Base-by-base conservation (phyloP, 495 filamentous ascomycete genomes). In the Melanomma pulvis-pyrius region DNA sequence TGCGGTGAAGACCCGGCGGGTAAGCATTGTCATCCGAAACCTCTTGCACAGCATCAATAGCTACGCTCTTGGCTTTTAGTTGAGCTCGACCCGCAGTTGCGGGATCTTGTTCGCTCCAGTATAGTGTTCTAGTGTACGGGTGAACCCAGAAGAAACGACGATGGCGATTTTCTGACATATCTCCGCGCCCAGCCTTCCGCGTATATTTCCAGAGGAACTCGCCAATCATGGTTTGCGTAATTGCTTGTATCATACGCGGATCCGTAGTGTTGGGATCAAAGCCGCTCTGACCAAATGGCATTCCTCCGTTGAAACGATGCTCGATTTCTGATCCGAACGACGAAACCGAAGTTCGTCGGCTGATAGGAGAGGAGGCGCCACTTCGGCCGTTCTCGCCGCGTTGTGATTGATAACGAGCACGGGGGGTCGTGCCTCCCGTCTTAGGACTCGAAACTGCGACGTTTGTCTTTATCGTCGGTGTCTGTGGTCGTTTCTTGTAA, bases 201-300 rank as follows among this genome's bases (percentile, higher is more conserved):
- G 93, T 98, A 77, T 98, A 98, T 74, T 98, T 98, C 94, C 94
- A 98, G 17, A 98, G 84, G 76, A 92, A 97, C 73, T 98, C 94
- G 57, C 94, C 94, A 73, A 98, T 98, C 94, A 98, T 98, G 12
- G 94, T 98, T 77, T 98, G 94, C 6, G 96, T 98, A 66, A 98
- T 97, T 48, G 94, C 94, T 80, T 98, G 93, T 62, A 98, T 98
- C 92, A 98, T 98, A 65, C 94, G 88, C 55, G 94, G 93, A 76
- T 98, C 94, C 0, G 92, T 96, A 36, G 82, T 54, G 9, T 61
- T 83, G 32, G 83, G 75, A 2, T 84, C 82, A 44, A 89, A 77
- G 30, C 84, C 87, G 80, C 15, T 86, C 77, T 59, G 88, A 82
- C 19, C 83, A 79, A 48, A 83, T 79, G 69, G 80, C 81, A 47